phyloP scores from a whole-genome alignment of 1,284 basidiomycete genomes.

The Ustilago crameri region DNA sequence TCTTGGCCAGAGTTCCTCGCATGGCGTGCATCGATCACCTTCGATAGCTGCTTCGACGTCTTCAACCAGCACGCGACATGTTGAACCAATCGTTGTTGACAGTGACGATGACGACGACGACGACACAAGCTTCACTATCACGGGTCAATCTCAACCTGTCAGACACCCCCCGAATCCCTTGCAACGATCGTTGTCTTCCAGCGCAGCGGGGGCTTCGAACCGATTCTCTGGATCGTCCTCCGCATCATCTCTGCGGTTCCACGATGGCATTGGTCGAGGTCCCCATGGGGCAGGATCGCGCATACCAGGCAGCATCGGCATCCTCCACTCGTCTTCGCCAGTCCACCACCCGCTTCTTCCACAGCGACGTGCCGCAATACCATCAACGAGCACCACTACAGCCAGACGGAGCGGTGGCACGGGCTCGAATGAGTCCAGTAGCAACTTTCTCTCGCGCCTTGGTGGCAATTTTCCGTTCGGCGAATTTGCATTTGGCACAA shows the following conservation, averaged over 20 bases:
- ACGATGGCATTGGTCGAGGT: constrained; percentile 36
- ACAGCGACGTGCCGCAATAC: constrained; percentile 25
- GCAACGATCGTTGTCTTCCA: constrained; percentile 9
- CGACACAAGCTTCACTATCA: constrained; percentile 38
- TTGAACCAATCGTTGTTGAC: constrained; percentile 27
- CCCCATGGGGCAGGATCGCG: constrained; percentile 28
- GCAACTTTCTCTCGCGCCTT: constrained; percentile 17
- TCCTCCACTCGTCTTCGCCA: constrained; percentile 16
- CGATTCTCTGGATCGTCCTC: constrained; percentile 1
- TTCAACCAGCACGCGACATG: not conserved
- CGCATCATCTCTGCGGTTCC: constrained; percentile 23
- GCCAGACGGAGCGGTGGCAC: constrained; percentile 13
- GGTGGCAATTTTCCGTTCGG: constrained; percentile 17
- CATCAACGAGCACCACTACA: constrained; percentile 18
- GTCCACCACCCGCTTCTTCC: constrained; percentile 22
- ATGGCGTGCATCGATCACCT: not conserved
- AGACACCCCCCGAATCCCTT: constrained; percentile 9
- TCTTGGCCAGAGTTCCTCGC: not conserved
- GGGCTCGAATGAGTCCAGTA: not conserved
- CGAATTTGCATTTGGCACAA: constrained; percentile 19
- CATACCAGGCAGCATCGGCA: constrained; percentile 22
- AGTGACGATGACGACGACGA: constrained; percentile 47
- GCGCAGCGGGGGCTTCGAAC: constrained; percentile 2
- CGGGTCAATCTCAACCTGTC: constrained; percentile 20
- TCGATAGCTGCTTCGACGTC: constrained; percentile 6